Conservation (phyloP, 2,329 filamentous ascomycete genomes). For the Arthrobotrys megalospora region DNA sequence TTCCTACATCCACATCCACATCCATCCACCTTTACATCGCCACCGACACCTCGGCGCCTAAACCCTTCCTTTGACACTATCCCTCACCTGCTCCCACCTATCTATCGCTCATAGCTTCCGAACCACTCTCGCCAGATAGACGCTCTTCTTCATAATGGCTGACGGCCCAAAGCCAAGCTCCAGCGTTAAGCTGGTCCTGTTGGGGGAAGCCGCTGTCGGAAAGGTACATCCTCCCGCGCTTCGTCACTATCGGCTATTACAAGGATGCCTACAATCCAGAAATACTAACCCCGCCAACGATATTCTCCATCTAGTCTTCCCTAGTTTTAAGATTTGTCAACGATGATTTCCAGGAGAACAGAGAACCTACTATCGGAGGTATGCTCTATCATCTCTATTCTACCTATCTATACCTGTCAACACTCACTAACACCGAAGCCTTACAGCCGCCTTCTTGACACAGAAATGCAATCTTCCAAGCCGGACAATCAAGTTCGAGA, state of each 20-base stretch:
- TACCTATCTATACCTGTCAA: neutral
- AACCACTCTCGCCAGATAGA: slow-evolving; percentile 29
- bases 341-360: slow-evolving; percentile 99
- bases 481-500: slow-evolving; percentile 92
- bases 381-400: slow-evolving; percentile 66
- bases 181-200: slow-evolving; percentile 98
- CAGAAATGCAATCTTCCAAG: slow-evolving; percentile 98
- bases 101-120: slow-evolving; percentile 26
- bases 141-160: slow-evolving; percentile 72
- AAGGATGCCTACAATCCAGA: slow-evolving; percentile 62
- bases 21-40: neutral
- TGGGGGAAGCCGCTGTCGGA: slow-evolving; percentile 97
- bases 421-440: slow-evolving; percentile 48
- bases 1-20: slow-evolving; percentile 18
- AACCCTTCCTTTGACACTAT: neutral
- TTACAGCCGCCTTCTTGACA: slow-evolving; percentile 90
- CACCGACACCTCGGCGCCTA: slow-evolving; percentile 31
- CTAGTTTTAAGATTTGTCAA: slow-evolving; percentile 98
- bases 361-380: slow-evolving; percentile 99
- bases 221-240: slow-evolving; percentile 76
- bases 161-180: slow-evolving; percentile 90
- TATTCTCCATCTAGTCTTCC: slow-evolving; percentile 78
- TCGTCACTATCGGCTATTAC: slow-evolving; percentile 39
- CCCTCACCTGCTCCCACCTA: slow-evolving; percentile 13
- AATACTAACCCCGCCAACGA: slow-evolving; percentile 41